A percentile compares a stretch with the other conserved stretches of the same genome.
Evolutionary conservation across 306 rosid species (phyloP).

Genomic region (Mimosa bimucronata): DNA sequence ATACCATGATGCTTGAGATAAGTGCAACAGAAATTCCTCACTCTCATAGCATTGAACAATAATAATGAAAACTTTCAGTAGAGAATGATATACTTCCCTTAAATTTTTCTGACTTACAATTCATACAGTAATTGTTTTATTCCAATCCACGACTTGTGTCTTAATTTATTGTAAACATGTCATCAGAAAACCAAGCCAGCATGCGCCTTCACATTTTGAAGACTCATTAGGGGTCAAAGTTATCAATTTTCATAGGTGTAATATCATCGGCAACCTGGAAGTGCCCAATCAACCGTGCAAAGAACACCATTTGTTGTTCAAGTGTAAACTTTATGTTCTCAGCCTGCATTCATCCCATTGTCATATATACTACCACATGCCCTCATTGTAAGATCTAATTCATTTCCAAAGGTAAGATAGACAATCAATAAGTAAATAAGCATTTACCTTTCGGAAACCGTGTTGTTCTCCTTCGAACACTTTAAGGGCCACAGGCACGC

Average conservation of each 20-base stretch:
- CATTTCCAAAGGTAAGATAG: constrained; percentile 1
- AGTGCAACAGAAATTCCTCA: too few species aligned
- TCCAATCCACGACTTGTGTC: background rate
- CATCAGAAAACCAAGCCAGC: constrained; percentile 20
- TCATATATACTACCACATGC: too few species aligned
- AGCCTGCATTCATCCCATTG: constrained; percentile 62
- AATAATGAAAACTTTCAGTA: too few species aligned
- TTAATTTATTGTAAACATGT: background rate
- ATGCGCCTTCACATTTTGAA: constrained; percentile 29
- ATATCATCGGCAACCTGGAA: constrained; percentile 84
- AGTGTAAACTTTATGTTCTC: constrained; percentile 90
- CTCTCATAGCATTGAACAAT: too few species aligned
- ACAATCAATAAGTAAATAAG: constrained; percentile 15
- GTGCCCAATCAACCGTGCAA: constrained; percentile 79
- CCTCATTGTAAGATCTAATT: background rate
- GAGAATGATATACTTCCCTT: too few species aligned
- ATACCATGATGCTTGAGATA: too few species aligned
- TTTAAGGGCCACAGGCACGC: constrained; percentile 89
- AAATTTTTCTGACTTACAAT: too few species aligned
- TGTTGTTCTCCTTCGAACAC: constrained; percentile 98
- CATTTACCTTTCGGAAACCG: constrained; percentile 86
- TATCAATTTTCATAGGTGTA: constrained; percentile 79
- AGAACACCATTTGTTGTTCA: constrained; percentile 98
- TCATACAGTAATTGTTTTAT: background rate
- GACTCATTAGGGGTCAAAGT: constrained; percentile 50